Evolutionary conservation across 2,329 filamentous ascomycete genomes (phyloP), one percentile per base, ranked within the genome.

Genomic region (Alternaria arbusti): DNA sequence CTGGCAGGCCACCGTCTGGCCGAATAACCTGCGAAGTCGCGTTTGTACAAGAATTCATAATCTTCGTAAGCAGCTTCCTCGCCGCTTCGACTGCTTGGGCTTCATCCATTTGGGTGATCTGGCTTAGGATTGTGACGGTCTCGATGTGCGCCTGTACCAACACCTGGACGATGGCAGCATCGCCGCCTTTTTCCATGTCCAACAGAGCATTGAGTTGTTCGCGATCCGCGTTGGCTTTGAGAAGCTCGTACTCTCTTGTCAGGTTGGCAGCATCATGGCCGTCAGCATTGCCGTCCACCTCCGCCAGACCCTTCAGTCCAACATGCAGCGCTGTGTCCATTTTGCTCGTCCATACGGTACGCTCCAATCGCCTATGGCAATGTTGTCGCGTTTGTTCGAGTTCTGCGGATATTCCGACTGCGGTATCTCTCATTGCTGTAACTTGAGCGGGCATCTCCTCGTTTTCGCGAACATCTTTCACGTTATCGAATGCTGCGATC

Each of bases 101-200:
- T 77, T 97, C 93, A 61, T 87, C 90, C 89, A 98, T 93, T 36
- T 87, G 85, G 70, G 95, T 87, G 23, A 96, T 92, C 69, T 93
- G 91, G 58, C 91, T 89, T 57, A 99, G 87, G 1, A 94, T 93
- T 5, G 92, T 85, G 64, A 98, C 87, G 3, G 94, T 95, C 73
- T 97, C 94, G 71, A 99, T 97, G 74, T 98, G 95, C 12, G 95
- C 93, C 57, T 91, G 90, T 11, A 98, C 87, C 58, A 99, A 86
- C 54, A 92, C 87, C 79, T 97, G 94, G 74, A 97, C 86, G 68
- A 92, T 88, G 17, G 87, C 88, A 20, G 90, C 88, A 76, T 97
- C 94, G 12, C 90, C 91, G 25, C 87, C 85, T 81, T 91, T 95
- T 66, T 98, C 94, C 73, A 96, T 90, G 58, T 98, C 94, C 11